These are phyloP conservation scores for Torulaspora indica DNA, from an alignment of 805 yeast genomes.

Conservation along the genomic window DNA sequence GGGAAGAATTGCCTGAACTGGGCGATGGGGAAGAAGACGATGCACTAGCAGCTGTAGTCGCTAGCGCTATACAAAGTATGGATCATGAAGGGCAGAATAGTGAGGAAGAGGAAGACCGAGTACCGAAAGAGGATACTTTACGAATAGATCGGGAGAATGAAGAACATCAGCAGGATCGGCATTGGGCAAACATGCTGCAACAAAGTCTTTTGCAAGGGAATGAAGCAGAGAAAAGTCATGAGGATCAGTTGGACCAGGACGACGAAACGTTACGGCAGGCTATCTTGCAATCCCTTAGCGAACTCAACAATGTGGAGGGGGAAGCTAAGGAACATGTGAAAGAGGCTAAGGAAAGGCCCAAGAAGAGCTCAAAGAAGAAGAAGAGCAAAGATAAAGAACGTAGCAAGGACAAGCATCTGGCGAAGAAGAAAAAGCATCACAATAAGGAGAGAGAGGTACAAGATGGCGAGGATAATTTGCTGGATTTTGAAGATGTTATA, in stretches of 20 bases:
- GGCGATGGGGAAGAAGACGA: constrained; percentile 29
- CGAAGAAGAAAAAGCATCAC: constrained; percentile 13
- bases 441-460: constrained; percentile 11
- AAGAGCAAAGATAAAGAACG: constrained; percentile 22
- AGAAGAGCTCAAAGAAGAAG: constrained; percentile 19
- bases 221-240: constrained; percentile 11
- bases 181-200: constrained; percentile 33
- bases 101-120: constrained; percentile 1
- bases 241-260: constrained; percentile 31
- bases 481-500: constrained; percentile 33
- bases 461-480: constrained; percentile 19
- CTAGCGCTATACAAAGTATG: constrained; percentile 37
- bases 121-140: constrained; percentile 4
- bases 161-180: constrained; percentile 20
- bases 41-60: constrained; percentile 37
- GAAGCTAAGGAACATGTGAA: constrained; percentile 7
- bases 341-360: constrained; percentile 16
- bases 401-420: constrained; percentile 10
- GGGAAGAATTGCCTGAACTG: constrained; percentile 22
- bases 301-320: constrained; percentile 16
- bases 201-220: constrained; percentile 26
- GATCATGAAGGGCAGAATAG: constrained; percentile 10
- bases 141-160: constrained; percentile 9
- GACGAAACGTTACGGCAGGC: constrained; percentile 35
- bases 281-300: constrained; percentile 31